Percentiles rank a stretch among this genome's conserved stretches.
phyloP scores from a whole-genome alignment of 2,329 filamentous ascomycete genomes.

The Sporothrix protearum region DNA sequence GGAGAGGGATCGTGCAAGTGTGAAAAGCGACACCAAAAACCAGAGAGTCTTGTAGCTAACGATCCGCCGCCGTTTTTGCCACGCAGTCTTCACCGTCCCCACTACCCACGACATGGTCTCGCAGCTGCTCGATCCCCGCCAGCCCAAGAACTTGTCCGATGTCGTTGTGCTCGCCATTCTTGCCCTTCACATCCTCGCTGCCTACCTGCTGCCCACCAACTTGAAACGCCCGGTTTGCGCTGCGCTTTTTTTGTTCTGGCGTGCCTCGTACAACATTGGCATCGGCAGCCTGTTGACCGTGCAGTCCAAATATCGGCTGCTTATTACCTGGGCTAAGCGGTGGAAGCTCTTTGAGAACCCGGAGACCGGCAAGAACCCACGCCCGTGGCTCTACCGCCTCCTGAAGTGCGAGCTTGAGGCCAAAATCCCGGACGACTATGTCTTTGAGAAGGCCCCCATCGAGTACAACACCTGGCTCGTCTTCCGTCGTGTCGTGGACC shows the following conservation, averaged over 20 bases:
- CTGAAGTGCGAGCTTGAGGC: constrained; percentile 88
- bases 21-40: background rate
- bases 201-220: constrained; percentile 67
- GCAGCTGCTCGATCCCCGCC: constrained; percentile 86
- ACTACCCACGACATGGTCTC: constrained; percentile 99
- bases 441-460: constrained; percentile 85
- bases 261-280: constrained; percentile 85
- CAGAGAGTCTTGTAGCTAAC: constrained; percentile 20
- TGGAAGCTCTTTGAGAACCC: constrained; percentile 84
- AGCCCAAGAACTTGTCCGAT: constrained; percentile 94
- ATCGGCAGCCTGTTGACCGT: constrained; percentile 85
- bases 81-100: constrained; percentile 88
- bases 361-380: constrained; percentile 72
- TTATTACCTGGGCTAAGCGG: constrained; percentile 84
- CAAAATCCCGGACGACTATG: constrained; percentile 91
- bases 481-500: constrained; percentile 89
- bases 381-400: constrained; percentile 75
- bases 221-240: constrained; percentile 77
- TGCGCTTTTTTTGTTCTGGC: constrained; percentile 84
- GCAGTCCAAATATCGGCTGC: constrained; percentile 82
- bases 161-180: constrained; percentile 74
- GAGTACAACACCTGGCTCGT: constrained; percentile 99
- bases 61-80: constrained; percentile 13
- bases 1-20: constrained; percentile 12
- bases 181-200: constrained; percentile 66